phyloP scores from a whole-genome alignment of 164 flowering plant species.

The Pachysandra terminalis region DNA sequence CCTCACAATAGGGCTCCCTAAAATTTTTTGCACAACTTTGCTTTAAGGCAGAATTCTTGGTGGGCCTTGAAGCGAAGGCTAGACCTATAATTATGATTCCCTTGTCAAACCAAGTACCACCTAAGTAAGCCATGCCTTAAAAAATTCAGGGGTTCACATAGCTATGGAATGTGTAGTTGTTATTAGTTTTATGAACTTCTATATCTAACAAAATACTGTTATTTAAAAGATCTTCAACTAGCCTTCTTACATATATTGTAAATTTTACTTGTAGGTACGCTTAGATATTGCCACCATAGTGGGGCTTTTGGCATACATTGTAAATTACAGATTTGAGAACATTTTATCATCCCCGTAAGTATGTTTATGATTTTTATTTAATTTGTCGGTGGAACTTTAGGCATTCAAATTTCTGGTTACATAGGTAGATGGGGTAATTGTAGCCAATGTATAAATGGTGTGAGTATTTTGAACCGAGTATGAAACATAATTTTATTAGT shows the following conservation, averaged over 20 bases:
- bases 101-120: background rate
- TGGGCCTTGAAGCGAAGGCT: conserved; percentile 1
- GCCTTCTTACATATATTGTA: conserved; percentile 8
- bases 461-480: too few relatives aligned
- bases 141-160: background rate
- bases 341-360: conserved; percentile 85
- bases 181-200: background rate
- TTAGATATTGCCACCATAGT: conserved; percentile 76
- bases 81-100: background rate
- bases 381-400: background rate
- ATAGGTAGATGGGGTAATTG: conserved; percentile 1
- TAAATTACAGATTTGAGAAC: conserved; percentile 90
- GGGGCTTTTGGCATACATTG: conserved; percentile 85
- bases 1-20: background rate
- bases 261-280: conserved; percentile 59
- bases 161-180: background rate
- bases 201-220: background rate
- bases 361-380: background rate
- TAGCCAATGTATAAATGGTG: too few relatives aligned
- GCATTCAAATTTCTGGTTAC: background rate
- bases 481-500: too few relatives aligned
- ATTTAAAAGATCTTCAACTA: background rate
- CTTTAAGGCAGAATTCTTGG: too few relatives aligned
- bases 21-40: too few relatives aligned
- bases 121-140: background rate